Evolutionary conservation across 129 eudicot species (phyloP).

Genomic region (Arctium minus): DNA sequence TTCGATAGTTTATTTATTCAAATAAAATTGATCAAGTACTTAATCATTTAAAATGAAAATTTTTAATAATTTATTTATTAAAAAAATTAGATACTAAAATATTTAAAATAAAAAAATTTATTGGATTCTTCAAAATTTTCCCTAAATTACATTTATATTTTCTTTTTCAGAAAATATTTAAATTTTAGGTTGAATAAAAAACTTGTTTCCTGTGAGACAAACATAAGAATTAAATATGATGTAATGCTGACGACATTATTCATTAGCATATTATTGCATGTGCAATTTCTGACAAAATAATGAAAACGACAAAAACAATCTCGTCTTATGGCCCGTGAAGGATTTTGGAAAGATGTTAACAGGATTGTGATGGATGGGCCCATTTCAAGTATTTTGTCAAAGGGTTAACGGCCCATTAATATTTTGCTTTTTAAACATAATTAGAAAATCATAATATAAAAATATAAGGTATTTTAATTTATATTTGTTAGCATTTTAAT

Average conservation of each 20-base stretch:
- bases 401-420: neutral
- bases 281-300: constrained; percentile 14
- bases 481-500: no score
- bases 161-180: no score
- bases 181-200: no score
- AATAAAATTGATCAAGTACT: no score
- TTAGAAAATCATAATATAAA: no score
- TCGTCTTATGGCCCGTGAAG: constrained; percentile 23
- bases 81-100: no score
- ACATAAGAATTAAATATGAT: neutral
- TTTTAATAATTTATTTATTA: no score
- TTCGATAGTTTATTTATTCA: no score
- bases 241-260: neutral
- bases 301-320: constrained; percentile 16
- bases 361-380: constrained; percentile 16
- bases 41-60: no score
- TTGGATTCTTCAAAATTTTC: no score
- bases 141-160: no score
- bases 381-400: constrained; percentile 8
- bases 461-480: neutral
- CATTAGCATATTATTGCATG: constrained; percentile 16
- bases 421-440: neutral
- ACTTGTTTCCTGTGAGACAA: neutral
- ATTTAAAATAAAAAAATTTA: no score
- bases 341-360: constrained; percentile 16